phyloP scores from a whole-genome alignment of 495 filamentous ascomycete genomes.

The Hyaloscypha variabilis region DNA sequence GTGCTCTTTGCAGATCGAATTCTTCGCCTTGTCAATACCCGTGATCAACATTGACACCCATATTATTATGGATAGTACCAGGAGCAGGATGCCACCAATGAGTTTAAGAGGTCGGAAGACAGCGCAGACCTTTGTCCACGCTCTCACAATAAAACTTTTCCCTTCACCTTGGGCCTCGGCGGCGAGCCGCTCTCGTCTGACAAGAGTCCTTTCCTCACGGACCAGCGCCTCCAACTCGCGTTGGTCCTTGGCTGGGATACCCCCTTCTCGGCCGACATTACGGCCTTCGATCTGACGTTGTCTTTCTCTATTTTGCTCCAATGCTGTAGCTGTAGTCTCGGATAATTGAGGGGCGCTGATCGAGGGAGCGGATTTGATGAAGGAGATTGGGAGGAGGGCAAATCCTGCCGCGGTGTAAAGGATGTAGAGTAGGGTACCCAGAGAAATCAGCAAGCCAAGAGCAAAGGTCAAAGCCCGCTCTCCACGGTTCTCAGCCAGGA shows the following conservation, averaged over 20 bases:
- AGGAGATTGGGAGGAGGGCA: conserved; percentile 82
- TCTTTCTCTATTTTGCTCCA: conserved; percentile 86
- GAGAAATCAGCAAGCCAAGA: conserved; percentile 78
- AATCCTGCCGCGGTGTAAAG: conserved; percentile 88
- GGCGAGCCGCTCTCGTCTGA: conserved; percentile 84
- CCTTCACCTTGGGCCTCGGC: conserved; percentile 78
- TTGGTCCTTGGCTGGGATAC: conserved; percentile 80
- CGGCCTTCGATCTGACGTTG: conserved; percentile 89
- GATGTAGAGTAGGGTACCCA: conserved; percentile 83
- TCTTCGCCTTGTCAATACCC: conserved; percentile 92
- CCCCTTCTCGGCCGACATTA: conserved; percentile 73
- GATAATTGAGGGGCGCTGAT: conserved; percentile 75
- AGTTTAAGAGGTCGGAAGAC: conserved; percentile 83
- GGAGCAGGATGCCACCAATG: conserved; percentile 76
- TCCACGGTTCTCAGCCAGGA: conserved; percentile 84
- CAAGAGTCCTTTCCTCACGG: conserved; percentile 88
- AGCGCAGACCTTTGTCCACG: conserved; percentile 77
- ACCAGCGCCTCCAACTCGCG: conserved; percentile 85
- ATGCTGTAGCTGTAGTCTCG: conserved; percentile 73
- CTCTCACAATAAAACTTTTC: conserved; percentile 65
- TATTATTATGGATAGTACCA: conserved; percentile 68
- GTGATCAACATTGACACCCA: conserved; percentile 96
- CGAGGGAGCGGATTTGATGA: conserved; percentile 88
- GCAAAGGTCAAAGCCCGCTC: conserved; percentile 91
- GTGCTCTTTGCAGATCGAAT: conserved; percentile 85